These are phyloP conservation scores for Fusarium nanum DNA, from an alignment of 2,329 filamentous ascomycete genomes.

Conservation along the genomic window DNA sequence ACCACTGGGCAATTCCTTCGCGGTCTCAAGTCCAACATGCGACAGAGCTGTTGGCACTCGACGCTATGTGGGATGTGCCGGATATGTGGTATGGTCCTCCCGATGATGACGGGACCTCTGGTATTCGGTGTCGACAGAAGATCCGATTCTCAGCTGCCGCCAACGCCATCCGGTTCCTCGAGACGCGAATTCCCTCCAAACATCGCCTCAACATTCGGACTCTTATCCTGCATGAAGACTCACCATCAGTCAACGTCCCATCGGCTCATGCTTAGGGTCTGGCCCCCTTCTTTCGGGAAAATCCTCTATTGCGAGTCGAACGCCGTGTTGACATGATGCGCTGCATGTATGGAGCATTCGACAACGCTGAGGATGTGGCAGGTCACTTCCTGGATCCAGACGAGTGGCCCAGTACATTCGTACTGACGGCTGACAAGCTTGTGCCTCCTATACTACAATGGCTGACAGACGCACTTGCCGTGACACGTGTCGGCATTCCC, in stretches of 20 bases:
- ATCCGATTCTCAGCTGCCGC: constrained; percentile 29
- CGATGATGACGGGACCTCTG: too few species aligned
- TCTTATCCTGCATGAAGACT: constrained; percentile 13
- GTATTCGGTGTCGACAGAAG: constrained; percentile 2
- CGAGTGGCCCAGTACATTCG: too few species aligned
- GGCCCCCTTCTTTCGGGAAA: constrained; percentile 17
- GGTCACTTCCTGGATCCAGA: background rate
- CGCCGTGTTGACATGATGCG: constrained; percentile 8
- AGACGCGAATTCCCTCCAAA: background rate
- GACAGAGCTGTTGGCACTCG: background rate
- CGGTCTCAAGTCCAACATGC: accelerated
- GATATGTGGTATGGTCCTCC: background rate
- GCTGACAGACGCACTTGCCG: constrained; percentile 1
- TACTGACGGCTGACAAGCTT: too few species aligned
- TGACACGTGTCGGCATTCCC: background rate
- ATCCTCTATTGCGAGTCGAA: constrained; percentile 5
- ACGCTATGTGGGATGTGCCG: background rate
- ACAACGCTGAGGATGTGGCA: background rate
- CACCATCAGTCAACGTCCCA: background rate
- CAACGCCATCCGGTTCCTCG: constrained; percentile 16
- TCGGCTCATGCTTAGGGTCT: constrained; percentile 7
- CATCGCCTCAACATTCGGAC: background rate
- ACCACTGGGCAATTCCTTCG: background rate
- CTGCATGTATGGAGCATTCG: accelerated
- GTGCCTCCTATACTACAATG: background rate